These are phyloP conservation scores for Panicum miliaceum DNA, from an alignment of 176 grass and related monocot genomes.

Conservation along the genomic window DNA sequence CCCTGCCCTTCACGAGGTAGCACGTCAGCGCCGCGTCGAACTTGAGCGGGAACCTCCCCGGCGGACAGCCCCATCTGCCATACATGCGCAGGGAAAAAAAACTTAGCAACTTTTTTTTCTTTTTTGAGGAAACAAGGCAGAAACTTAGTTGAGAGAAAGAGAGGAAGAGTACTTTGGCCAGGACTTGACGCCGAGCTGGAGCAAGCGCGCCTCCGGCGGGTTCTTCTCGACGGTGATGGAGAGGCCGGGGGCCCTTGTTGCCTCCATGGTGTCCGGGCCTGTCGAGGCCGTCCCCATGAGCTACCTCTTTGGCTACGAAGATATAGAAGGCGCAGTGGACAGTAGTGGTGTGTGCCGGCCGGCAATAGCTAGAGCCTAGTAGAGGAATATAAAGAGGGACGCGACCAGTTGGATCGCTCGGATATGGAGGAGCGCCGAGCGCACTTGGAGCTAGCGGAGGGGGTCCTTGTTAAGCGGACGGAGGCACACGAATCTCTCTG, in stretches of 20 bases:
- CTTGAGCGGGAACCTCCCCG: constrained; percentile 70
- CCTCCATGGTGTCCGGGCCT: constrained; percentile 48
- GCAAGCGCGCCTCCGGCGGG: constrained; percentile 49
- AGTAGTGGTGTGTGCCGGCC: neutral
- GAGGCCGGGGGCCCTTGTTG: constrained; percentile 19
- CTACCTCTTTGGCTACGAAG: neutral
- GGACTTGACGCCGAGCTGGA: constrained; percentile 71
- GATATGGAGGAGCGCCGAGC: constrained; percentile 15
- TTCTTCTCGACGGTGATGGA: constrained; percentile 70
- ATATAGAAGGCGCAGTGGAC: neutral
- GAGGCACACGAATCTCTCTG: constrained; percentile 5
- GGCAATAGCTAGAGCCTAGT: neutral
- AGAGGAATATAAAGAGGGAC: constrained; percentile 4
- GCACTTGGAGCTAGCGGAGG: constrained; percentile 19
- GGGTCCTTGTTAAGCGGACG: neutral
- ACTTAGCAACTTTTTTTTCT: too few species aligned
- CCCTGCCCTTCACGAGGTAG: constrained; percentile 67
- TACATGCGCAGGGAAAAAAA: neutral
- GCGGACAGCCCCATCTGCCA: constrained; percentile 62
- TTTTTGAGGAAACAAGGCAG: too few species aligned
- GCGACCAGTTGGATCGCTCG: constrained; percentile 15
- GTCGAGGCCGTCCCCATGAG: constrained; percentile 58
- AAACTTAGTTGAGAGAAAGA: neutral
- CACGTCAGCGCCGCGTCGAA: constrained; percentile 72
- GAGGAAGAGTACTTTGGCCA: constrained; percentile 63